phyloP scores from a whole-genome alignment of 2,329 filamentous ascomycete species.

The Dryadomyces sulphureus region DNA sequence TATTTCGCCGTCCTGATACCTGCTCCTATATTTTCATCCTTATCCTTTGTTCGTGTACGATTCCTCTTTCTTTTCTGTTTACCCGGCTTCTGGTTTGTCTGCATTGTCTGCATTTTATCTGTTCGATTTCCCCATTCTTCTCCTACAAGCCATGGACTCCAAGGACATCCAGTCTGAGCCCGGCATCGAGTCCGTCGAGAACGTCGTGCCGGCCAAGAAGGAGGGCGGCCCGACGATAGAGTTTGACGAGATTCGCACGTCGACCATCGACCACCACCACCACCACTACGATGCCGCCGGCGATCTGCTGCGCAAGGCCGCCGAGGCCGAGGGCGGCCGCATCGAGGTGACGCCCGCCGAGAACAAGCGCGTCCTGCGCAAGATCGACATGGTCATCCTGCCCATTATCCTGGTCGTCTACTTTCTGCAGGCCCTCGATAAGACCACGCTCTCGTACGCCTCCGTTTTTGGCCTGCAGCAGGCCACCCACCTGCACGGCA shows the following conservation, averaged over 20 bases:
- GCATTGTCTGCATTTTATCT: neutral
- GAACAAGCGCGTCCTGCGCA: constrained; percentile 33
- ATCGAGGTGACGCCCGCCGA: constrained; percentile 35
- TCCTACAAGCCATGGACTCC: neutral
- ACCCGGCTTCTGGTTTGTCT: too few relatives aligned
- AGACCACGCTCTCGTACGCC: constrained; percentile 11
- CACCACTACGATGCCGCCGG: constrained; percentile 9
- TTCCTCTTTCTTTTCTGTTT: neutral
- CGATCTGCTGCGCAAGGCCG: constrained; percentile 10
- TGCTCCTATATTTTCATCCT: neutral
- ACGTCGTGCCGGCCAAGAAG: neutral
- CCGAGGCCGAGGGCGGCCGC: constrained; percentile 4
- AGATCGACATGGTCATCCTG: constrained; percentile 34
- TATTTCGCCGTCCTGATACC: neutral
- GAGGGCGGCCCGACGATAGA: neutral
- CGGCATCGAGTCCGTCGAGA: constrained; percentile 7
- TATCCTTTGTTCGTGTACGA: neutral
- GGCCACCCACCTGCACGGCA: constrained; percentile 8
- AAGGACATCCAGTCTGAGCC: neutral
- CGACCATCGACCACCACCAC: neutral
- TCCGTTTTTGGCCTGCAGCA: constrained; percentile 11
- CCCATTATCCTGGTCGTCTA: constrained; percentile 22
- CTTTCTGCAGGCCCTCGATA: constrained; percentile 13
- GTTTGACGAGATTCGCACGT: constrained; percentile 6
- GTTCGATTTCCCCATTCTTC: neutral